Percentiles rank a stretch among this genome's conserved stretches.
Evolutionary conservation across 208 protist species (phyloP).

Genomic region (Novymonas esmeraldas): DNA sequence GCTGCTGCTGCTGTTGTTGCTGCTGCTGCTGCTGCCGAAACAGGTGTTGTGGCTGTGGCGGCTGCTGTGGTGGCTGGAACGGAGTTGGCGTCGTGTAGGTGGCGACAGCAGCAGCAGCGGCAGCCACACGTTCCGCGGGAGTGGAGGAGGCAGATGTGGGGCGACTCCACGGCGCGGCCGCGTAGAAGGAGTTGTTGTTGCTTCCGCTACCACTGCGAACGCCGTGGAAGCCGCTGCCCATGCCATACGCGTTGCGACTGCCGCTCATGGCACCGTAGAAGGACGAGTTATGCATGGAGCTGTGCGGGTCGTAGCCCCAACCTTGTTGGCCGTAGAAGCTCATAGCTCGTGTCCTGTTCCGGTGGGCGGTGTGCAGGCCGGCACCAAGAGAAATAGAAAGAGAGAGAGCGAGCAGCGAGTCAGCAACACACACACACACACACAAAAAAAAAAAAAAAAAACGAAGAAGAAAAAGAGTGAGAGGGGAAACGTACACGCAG

Average conservation of each 20-base stretch:
- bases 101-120: too few relatives aligned
- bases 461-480: not conserved
- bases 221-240: not conserved
- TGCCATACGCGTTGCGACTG: not conserved
- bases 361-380: too few relatives aligned
- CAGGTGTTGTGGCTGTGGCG: too few relatives aligned
- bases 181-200: too few relatives aligned
- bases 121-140: too few relatives aligned
- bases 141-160: not conserved
- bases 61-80: too few relatives aligned
- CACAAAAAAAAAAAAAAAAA: not conserved
- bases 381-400: too few relatives aligned
- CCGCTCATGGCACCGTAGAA: not conserved
- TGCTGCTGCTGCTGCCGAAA: too few relatives aligned
- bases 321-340: slow-evolving; percentile 6
- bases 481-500: not conserved
- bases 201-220: too few relatives aligned
- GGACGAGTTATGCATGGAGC: slow-evolving; percentile 5
- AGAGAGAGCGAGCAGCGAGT: not conserved
- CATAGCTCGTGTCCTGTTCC: too few relatives aligned
- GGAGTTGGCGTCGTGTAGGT: too few relatives aligned
- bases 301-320: slow-evolving; percentile 11
- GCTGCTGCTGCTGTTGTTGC: too few relatives aligned
- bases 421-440: not conserved
- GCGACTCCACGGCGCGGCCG: not conserved